Conservation (phyloP, 495 filamentous ascomycete genomes). For the Neurospora sp. region DNA sequence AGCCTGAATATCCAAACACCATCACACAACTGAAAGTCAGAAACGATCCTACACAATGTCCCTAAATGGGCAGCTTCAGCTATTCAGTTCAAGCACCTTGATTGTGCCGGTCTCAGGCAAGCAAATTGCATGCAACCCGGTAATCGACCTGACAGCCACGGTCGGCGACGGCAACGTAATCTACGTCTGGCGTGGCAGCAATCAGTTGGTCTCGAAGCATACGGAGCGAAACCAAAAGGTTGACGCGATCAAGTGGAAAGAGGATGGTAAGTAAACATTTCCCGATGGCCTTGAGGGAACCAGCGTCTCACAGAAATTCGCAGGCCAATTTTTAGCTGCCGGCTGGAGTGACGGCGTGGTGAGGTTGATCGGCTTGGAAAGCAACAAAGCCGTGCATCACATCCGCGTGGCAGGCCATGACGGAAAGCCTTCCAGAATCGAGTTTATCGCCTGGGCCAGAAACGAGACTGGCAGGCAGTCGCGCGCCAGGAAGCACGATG, state of each 20-base stretch:
- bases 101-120: slow-evolving; percentile 23
- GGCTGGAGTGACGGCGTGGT: slow-evolving; percentile 65
- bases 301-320: background rate
- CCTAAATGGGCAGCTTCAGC: slow-evolving; percentile 22
- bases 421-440: slow-evolving; percentile 34
- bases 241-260: slow-evolving; percentile 60
- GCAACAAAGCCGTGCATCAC: slow-evolving; percentile 66
- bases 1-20: background rate
- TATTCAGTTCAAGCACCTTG: slow-evolving; percentile 36
- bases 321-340: slow-evolving; percentile 65
- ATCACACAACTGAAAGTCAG: background rate
- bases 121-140: slow-evolving; percentile 65
- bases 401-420: slow-evolving; percentile 31
- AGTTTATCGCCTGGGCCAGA: slow-evolving; percentile 63
- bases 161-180: slow-evolving; percentile 65
- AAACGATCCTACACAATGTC: slow-evolving; percentile 12
- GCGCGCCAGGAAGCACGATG: background rate
- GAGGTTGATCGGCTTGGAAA: slow-evolving; percentile 63
- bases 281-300: slow-evolving; percentile 13
- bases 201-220: slow-evolving; percentile 33
- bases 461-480: slow-evolving; percentile 46
- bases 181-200: slow-evolving; percentile 40
- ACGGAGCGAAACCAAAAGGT: slow-evolving; percentile 41
- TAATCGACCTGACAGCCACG: slow-evolving; percentile 71
- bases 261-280: slow-evolving; percentile 47